Base-by-base conservation (phyloP, 768 basidiomycete genomes). In the Mycena amicta region DNA sequence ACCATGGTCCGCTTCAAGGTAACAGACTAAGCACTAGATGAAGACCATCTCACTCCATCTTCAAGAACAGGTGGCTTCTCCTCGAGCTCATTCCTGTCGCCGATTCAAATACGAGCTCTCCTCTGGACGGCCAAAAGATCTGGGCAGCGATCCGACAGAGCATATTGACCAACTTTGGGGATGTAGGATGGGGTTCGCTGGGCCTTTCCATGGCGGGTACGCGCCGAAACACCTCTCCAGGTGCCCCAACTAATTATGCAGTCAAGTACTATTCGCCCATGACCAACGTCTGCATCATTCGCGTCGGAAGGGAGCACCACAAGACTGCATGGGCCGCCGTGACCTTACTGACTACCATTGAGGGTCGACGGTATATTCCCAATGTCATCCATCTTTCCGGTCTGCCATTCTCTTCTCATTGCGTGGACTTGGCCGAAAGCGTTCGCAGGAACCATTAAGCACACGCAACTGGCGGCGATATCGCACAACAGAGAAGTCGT, bases 251-350 rank as follows among this genome's bases (percentile, higher is more conserved):
- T 56, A 33, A 57, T n/a, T 46, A n/a, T 20, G 4, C 65, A 95
- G 94, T 95, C 55, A 93, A 94, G 71, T 95, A 95, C 66, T 92
- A 87, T 64, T 95, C 93, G 0, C 89, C 92, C 0, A 81, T 81
- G 15, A 95, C 93, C 2, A 86, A 88, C 61, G 77, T 95, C 0
- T 92, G 89, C 65, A 94, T 96, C 67, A 83, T 95, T 41, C 89
- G 93, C 41, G 90, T 94, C 27, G 88, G 88, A 28, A 78, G 94
- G 53, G 91, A 92, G 51, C 90, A 91, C 57, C 86, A 92, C 67
- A 82, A 80, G 3, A 82, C 89, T 31, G 89, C 90, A 0, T 92
- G 91, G 90, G 92, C 84, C 0, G 90, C 86, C 0, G 67, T 93
- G 20, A 91, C 90, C 0, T 74, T 95, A 16, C 68, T 96, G 47